Conservation (phyloP, 2,329 filamentous ascomycete genomes). For the Arthrobotrys iridis region DNA sequence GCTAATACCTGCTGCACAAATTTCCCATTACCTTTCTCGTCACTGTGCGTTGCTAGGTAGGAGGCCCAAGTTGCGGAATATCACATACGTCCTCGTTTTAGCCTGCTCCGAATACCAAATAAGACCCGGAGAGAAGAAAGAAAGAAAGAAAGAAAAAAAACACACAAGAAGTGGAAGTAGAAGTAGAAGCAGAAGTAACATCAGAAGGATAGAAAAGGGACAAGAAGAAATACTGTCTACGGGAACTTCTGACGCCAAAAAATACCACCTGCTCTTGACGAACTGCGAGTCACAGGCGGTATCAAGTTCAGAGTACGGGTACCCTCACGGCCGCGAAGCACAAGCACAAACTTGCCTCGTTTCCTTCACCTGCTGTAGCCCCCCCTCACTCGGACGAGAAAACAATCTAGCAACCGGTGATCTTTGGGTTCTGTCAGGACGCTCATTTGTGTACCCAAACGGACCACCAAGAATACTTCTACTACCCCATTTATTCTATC, state of each 20-base stretch:
- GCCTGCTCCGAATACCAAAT: constrained; percentile 16
- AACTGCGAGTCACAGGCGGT: constrained; percentile 25
- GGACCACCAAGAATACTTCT: constrained; percentile 1
- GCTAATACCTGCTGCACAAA: constrained; percentile 42
- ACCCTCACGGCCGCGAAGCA: constrained; percentile 29
- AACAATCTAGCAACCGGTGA: constrained; percentile 20
- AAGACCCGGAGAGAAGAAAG: background rate
- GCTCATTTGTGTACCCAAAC: constrained; percentile 19
- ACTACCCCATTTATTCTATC: constrained; percentile 19
- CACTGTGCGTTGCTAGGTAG: constrained; percentile 42
- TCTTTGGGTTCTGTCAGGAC: constrained; percentile 4
- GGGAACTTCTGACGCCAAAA: constrained; percentile 6
- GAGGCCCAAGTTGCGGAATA: constrained; percentile 30
- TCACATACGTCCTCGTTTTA: constrained; percentile 40
- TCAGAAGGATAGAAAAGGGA: background rate
- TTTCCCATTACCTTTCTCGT: constrained; percentile 25
- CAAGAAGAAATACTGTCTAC: constrained; percentile 7
- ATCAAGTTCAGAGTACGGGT: constrained; percentile 31
- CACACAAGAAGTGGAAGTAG: background rate
- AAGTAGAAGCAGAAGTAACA: too few relatives aligned
- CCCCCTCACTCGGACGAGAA: constrained; percentile 9
- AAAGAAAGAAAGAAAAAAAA: background rate
- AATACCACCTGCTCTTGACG: constrained; percentile 6
- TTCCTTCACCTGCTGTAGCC: constrained; percentile 21
- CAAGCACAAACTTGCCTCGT: constrained; percentile 34